These are phyloP conservation scores for Geotrichum bryndzae DNA, from an alignment of 1,139 yeast species.

Conservation along the genomic window DNA sequence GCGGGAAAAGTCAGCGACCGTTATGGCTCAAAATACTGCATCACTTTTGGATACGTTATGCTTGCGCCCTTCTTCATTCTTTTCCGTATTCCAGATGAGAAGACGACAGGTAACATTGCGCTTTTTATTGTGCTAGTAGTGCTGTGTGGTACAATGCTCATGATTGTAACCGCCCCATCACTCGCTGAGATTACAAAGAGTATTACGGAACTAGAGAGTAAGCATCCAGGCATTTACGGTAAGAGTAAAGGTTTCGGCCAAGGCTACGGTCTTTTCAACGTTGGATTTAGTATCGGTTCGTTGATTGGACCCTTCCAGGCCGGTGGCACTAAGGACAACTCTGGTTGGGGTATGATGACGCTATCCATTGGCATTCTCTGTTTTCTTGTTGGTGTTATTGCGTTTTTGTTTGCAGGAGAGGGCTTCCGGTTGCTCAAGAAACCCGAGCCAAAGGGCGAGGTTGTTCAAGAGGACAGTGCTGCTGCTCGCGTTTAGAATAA, in stretches of 20 bases:
- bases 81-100: constrained; percentile 30
- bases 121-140: constrained; percentile 31
- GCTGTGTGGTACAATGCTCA: constrained; percentile 27
- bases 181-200: constrained; percentile 33
- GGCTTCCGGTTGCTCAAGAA: constrained; percentile 13
- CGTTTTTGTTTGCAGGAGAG: constrained; percentile 31
- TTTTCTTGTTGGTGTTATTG: constrained; percentile 25
- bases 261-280: constrained; percentile 36
- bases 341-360: constrained; percentile 30
- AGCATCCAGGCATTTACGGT: constrained; percentile 33
- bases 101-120: constrained; percentile 28
- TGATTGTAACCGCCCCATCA: constrained; percentile 28
- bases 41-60: constrained; percentile 28
- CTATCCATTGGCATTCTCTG: constrained; percentile 29
- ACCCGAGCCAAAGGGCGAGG: not conserved
- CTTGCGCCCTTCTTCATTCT: constrained; percentile 28
- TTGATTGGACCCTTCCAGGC: constrained; percentile 35
- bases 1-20: constrained; percentile 32
- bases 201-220: constrained; percentile 25
- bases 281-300: constrained; percentile 34
- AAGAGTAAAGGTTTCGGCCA: constrained; percentile 35
- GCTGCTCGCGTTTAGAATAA: too few relatives aligned
- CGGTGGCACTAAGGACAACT: constrained; percentile 25
- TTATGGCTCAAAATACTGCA: constrained; percentile 31
- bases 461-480: not conserved